These are phyloP conservation scores for Colletotrichum lindemuthianum DNA, from an alignment of 2,329 filamentous ascomycete genomes.

Conservation along the genomic window DNA sequence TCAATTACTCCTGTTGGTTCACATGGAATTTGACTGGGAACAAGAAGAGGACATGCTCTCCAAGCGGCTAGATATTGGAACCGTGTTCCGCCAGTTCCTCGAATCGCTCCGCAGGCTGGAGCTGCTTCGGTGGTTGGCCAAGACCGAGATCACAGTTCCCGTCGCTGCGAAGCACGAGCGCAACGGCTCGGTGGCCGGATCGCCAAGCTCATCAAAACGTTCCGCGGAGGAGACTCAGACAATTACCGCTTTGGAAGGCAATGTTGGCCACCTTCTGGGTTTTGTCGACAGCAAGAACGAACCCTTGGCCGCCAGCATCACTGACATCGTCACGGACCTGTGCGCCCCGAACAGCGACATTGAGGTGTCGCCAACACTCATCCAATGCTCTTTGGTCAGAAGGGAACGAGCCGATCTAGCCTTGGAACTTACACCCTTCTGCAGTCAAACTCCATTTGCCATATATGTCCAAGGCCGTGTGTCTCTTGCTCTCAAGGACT, in stretches of 20 bases:
- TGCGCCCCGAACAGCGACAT: slow-evolving; percentile 74
- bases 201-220: slow-evolving; percentile 50
- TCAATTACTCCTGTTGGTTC: slow-evolving; percentile 82
- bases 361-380: slow-evolving; percentile 68
- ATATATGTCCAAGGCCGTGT: slow-evolving; percentile 89
- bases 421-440: slow-evolving; percentile 65
- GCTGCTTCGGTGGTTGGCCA: slow-evolving; percentile 76
- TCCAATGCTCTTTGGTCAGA: slow-evolving; percentile 71
- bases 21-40: slow-evolving; percentile 86
- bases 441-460: slow-evolving; percentile 68
- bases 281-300: slow-evolving; percentile 62
- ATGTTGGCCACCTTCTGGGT: slow-evolving; percentile 71
- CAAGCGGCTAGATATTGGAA: slow-evolving; percentile 70
- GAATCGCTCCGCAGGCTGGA: slow-evolving; percentile 78
- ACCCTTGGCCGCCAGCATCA: slow-evolving; percentile 68
- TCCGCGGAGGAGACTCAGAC: slow-evolving; percentile 56
- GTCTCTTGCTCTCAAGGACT: slow-evolving; percentile 77
- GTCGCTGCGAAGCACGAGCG: slow-evolving; percentile 53
- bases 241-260: slow-evolving; percentile 68
- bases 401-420: slow-evolving; percentile 69
- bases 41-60: slow-evolving; percentile 74
- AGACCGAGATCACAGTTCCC: slow-evolving; percentile 65
- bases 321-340: slow-evolving; percentile 72
- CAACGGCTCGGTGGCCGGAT: slow-evolving; percentile 46
- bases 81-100: slow-evolving; percentile 76